These are phyloP conservation scores for Rheum nobile DNA, from an alignment of 148 eudicot species.

Conservation along the genomic window DNA sequence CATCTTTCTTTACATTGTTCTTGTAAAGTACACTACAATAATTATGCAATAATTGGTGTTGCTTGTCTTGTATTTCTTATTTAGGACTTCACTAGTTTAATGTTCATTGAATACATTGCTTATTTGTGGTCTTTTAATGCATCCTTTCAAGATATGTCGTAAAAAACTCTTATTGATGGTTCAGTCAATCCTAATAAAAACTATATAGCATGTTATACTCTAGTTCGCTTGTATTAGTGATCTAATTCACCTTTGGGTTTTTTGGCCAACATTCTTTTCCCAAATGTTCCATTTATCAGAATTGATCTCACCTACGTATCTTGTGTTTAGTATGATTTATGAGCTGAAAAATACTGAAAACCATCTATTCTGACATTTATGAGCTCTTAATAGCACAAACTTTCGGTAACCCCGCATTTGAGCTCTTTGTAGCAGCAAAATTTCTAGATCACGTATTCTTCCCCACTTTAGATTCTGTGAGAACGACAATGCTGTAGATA, in stretches of 20 bases:
- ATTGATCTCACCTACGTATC: background rate
- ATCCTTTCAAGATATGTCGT: background rate
- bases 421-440: too few species aligned
- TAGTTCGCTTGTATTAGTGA: background rate
- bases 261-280: background rate
- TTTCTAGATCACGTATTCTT: background rate
- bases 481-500: background rate
- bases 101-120: background rate
- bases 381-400: background rate
- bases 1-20: background rate
- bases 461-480: background rate
- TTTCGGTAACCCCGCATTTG: background rate
- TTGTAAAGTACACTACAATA: background rate
- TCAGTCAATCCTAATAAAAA: background rate
- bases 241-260: background rate
- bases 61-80: background rate
- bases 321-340: background rate
- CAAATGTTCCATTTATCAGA: background rate
- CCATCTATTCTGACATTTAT: background rate
- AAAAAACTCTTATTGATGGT: background rate
- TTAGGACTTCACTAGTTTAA: background rate
- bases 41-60: background rate
- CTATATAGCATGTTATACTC: background rate
- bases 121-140: background rate
- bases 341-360: background rate